phyloP scores from a whole-genome alignment of 1,284 basidiomycete genomes.

The Pseudozyma tsukubaensis region DNA sequence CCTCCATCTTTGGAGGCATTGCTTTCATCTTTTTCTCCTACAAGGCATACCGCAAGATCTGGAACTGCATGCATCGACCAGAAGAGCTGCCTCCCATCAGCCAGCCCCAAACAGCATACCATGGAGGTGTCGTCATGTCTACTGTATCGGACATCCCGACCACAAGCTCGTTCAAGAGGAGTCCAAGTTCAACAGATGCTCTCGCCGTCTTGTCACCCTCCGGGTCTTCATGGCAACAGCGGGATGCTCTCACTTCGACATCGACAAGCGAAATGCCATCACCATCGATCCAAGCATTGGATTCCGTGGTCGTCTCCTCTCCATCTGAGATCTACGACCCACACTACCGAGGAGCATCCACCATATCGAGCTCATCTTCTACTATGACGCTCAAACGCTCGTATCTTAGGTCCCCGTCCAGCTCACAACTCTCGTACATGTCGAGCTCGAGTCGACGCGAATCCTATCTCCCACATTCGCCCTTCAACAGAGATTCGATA shows the following conservation, averaged over 20 bases:
- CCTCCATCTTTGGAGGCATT: conserved; percentile 54
- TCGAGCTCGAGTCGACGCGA: conserved; percentile 35
- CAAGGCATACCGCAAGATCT: conserved; percentile 47
- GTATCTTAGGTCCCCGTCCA: conserved; percentile 43
- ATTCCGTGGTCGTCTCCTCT: conserved; percentile 26
- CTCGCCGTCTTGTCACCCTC: conserved; percentile 19
- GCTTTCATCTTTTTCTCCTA: conserved; percentile 49
- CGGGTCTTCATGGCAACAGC: conserved; percentile 16
- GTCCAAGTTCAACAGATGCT: conserved; percentile 14
- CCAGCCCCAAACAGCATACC: conserved; percentile 43
- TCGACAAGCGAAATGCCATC: conserved; percentile 41
- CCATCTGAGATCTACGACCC: conserved; percentile 44
- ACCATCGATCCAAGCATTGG: conserved; percentile 23
- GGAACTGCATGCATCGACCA: conserved; percentile 38
- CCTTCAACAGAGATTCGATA: conserved; percentile 56
- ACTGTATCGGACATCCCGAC: conserved; percentile 22
- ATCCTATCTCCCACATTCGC: conserved; percentile 60
- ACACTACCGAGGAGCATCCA: conserved; percentile 25
- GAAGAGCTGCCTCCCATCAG: conserved; percentile 49
- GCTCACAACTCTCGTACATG: conserved; percentile 38
- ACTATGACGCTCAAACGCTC: conserved; percentile 56
- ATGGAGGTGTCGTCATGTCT: conserved; percentile 31
- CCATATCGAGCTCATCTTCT: conserved; percentile 45
- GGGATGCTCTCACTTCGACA: conserved; percentile 27
- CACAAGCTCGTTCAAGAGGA: conserved; percentile 4